Conservation (phyloP, 176 grass and related monocot species). For the Neostapfia colusana region DNA sequence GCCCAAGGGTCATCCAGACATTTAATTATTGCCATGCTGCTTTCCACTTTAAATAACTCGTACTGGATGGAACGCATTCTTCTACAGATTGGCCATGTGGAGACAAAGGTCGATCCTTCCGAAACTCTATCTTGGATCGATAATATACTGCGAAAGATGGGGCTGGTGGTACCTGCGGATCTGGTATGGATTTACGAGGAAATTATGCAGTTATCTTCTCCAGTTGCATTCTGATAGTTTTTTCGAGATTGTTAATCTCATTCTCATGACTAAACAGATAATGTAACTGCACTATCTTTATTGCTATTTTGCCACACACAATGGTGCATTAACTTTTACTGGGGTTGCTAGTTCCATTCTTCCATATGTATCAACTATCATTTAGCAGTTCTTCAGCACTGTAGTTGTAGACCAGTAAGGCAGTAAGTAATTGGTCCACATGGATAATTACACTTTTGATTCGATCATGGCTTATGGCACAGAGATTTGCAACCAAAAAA, state of each 20-base stretch:
- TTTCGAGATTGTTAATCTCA: constrained; percentile 10
- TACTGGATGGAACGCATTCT: constrained; percentile 5
- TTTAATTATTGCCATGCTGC: background rate
- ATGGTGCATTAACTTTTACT: background rate
- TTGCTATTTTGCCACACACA: background rate
- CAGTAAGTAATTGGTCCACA: background rate
- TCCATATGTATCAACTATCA: background rate
- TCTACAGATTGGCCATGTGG: constrained; percentile 32
- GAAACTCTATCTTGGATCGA: background rate
- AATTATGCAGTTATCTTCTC: background rate
- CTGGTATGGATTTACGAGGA: constrained; percentile 12
- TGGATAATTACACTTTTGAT: background rate
- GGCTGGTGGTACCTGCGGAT: constrained; percentile 9
- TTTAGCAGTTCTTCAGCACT: background rate
- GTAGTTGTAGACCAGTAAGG: background rate
- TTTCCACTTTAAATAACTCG: constrained; percentile 15
- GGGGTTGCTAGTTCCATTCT: constrained; percentile 18
- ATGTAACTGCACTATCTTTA: background rate
- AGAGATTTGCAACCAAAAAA: background rate
- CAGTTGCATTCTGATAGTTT: constrained; percentile 7
- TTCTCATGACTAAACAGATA: background rate
- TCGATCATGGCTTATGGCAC: background rate
- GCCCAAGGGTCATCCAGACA: background rate
- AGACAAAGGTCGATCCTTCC: background rate
- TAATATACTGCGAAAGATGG: constrained; percentile 3